These are phyloP conservation scores for Phytophthora ohioensis DNA, from an alignment of 352 stramenopile species.

Conservation along the genomic window DNA sequence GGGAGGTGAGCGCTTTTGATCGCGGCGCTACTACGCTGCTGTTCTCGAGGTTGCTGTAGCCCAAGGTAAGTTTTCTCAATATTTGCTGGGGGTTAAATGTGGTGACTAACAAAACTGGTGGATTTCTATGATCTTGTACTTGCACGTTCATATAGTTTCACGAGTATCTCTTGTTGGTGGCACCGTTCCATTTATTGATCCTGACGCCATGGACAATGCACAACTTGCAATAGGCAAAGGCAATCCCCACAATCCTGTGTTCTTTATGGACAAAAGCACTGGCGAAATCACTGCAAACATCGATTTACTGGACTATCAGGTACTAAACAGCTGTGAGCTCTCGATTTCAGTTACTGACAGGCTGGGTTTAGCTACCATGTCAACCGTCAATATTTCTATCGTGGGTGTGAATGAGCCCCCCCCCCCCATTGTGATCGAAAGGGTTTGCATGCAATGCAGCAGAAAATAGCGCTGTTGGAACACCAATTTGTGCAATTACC, in stretches of 20 bases:
- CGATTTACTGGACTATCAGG: constrained; percentile 33
- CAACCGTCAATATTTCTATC: constrained; percentile 21
- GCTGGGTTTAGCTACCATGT: constrained; percentile 8
- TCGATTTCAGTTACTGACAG: constrained; percentile 30
- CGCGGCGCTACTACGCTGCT: constrained; percentile 26
- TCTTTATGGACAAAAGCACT: constrained; percentile 35
- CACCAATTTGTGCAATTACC: constrained; percentile 23
- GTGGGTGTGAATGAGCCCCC: constrained; percentile 36
- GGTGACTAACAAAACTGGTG: too few relatives aligned
- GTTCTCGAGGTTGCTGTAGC: constrained; percentile 46
- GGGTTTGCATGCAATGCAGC: constrained; percentile 16
- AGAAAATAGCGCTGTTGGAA: constrained; percentile 22
- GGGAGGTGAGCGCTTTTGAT: constrained; percentile 62
- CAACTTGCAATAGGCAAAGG: constrained; percentile 28
- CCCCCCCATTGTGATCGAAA: constrained; percentile 20
- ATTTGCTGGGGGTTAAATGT: too few relatives aligned
- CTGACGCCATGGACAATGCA: constrained; percentile 16
- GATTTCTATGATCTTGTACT: too few relatives aligned
- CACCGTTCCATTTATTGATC: constrained; percentile 25
- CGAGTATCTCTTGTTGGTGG: constrained; percentile 9
- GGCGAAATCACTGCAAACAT: constrained; percentile 30
- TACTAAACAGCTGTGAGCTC: constrained; percentile 19
- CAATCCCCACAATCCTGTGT: constrained; percentile 21
- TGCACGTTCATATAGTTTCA: constrained; percentile 12
- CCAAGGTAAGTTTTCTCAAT: constrained; percentile 40